phyloP scores from a whole-genome alignment of 352 stramenopile genomes.

The Pythium phragmiticola region DNA sequence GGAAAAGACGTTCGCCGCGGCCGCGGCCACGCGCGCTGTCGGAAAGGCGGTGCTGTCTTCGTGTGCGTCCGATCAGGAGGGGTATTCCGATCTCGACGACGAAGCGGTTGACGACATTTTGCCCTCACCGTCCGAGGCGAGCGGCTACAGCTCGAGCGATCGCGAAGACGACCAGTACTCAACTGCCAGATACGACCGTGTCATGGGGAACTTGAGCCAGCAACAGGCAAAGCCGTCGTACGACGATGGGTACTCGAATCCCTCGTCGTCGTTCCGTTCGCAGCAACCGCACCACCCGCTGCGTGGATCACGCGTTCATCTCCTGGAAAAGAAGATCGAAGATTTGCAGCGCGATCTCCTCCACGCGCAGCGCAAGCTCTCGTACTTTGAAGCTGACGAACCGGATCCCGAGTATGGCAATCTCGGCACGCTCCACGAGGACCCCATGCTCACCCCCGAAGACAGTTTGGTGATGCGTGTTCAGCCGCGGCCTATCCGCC shows the following conservation, averaged over 20 bases:
- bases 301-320: slow-evolving; percentile 17
- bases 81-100: slow-evolving; percentile 10
- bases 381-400: slow-evolving; percentile 58
- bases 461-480: slow-evolving; percentile 15
- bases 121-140: slow-evolving; percentile 25
- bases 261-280: slow-evolving; percentile 11
- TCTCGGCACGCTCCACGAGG: slow-evolving; percentile 43
- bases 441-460: slow-evolving; percentile 13
- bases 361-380: slow-evolving; percentile 62
- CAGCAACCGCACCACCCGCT: background rate
- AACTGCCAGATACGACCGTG: slow-evolving; percentile 56
- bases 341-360: slow-evolving; percentile 57
- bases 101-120: slow-evolving; percentile 16
- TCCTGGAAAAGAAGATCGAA: slow-evolving; percentile 60
- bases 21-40: slow-evolving; percentile 48
- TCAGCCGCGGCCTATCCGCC: slow-evolving; percentile 15
- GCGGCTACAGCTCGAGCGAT: slow-evolving; percentile 41
- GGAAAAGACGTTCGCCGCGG: slow-evolving; percentile 65
- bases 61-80: slow-evolving; percentile 36
- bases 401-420: slow-evolving; percentile 39
- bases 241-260: slow-evolving; percentile 15
- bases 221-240: slow-evolving; percentile 1
- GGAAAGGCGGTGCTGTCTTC: slow-evolving; percentile 59
- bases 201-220: slow-evolving; percentile 36
- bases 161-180: slow-evolving; percentile 51